Evolutionary conservation across 495 filamentous ascomycete species (phyloP).

Genomic region (Xylaria acuta): DNA sequence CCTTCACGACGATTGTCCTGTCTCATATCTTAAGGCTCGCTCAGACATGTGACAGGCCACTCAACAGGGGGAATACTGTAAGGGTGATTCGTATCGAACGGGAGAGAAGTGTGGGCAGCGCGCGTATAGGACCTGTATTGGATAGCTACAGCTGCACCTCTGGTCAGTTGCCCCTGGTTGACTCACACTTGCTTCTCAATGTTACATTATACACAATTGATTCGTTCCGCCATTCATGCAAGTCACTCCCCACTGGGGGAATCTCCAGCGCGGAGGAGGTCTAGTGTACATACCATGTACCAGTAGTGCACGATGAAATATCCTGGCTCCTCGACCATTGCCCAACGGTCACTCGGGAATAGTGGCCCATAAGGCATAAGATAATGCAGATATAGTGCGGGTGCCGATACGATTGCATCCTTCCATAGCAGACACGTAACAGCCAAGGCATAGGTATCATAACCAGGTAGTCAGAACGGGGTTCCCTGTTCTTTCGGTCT

Average conservation of each 20-base stretch:
- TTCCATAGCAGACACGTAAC: constrained; percentile 15
- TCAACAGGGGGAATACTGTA: not conserved
- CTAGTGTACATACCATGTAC: not conserved
- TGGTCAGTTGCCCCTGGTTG: constrained; percentile 20
- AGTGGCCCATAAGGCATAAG: not conserved
- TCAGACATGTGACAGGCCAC: constrained; percentile 6
- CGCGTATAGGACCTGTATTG: not conserved
- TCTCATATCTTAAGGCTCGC: constrained; percentile 1
- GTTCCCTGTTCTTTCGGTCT: not conserved
- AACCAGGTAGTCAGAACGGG: not conserved
- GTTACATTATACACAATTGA: constrained; percentile 10
- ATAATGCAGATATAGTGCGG: not conserved
- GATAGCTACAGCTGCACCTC: constrained; percentile 6
- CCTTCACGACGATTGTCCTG: not conserved
- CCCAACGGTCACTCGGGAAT: not conserved
- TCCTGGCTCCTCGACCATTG: constrained; percentile 4
- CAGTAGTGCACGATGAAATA: not conserved
- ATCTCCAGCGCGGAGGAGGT: not conserved
- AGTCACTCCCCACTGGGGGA: not conserved
- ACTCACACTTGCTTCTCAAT: constrained; percentile 24
- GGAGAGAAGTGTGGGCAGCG: not conserved
- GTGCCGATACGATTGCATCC: not conserved
- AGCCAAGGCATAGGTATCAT: not conserved
- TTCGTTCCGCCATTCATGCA: constrained; percentile 17
- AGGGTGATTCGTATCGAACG: not conserved